Evolutionary conservation across 345 rosid genomes (phyloP).

Genomic region (Arabidopsis suecica): DNA sequence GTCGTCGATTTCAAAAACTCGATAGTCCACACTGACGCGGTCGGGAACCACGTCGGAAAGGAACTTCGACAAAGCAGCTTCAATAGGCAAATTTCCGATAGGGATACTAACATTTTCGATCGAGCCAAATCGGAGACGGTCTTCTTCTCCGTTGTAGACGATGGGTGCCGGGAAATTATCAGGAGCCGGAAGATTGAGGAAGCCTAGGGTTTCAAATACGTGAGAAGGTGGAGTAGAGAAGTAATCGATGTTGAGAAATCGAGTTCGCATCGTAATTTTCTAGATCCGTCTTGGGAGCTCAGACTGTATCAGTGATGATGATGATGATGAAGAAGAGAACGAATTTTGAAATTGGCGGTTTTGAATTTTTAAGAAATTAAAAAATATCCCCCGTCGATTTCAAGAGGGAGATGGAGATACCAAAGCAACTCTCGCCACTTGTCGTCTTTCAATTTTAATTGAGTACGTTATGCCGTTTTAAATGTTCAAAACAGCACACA

Average conservation of each 20-base stretch:
- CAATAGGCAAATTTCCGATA: slow-evolving; percentile 53
- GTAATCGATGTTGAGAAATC: slow-evolving; percentile 67
- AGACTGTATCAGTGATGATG: slow-evolving; percentile 12
- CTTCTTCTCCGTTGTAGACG: slow-evolving; percentile 38
- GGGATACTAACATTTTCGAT: slow-evolving; percentile 41
- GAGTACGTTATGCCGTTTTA: slow-evolving; percentile 1
- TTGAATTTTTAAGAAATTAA: slow-evolving; percentile 20
- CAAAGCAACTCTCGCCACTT: not conserved
- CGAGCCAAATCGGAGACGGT: slow-evolving; percentile 46
- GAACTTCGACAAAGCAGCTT: slow-evolving; percentile 62
- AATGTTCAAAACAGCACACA: not conserved
- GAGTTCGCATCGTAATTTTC: slow-evolving; percentile 63
- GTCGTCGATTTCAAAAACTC: slow-evolving; percentile 38
- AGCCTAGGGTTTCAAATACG: slow-evolving; percentile 53
- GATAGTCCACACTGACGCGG: slow-evolving; percentile 43
- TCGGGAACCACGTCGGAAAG: slow-evolving; percentile 60
- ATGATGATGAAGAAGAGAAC: slow-evolving; percentile 17
- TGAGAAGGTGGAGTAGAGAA: slow-evolving; percentile 51
- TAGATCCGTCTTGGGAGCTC: slow-evolving; percentile 17
- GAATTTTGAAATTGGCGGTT: slow-evolving; percentile 55
- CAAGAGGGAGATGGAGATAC: not conserved
- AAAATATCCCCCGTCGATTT: slow-evolving; percentile 29
- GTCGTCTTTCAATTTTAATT: not conserved
- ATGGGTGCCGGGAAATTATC: slow-evolving; percentile 42
- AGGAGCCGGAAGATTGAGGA: slow-evolving; percentile 70